Evolutionary conservation across 805 yeast genomes (phyloP).

Genomic region (Scheffersomyces coipomensis): DNA sequence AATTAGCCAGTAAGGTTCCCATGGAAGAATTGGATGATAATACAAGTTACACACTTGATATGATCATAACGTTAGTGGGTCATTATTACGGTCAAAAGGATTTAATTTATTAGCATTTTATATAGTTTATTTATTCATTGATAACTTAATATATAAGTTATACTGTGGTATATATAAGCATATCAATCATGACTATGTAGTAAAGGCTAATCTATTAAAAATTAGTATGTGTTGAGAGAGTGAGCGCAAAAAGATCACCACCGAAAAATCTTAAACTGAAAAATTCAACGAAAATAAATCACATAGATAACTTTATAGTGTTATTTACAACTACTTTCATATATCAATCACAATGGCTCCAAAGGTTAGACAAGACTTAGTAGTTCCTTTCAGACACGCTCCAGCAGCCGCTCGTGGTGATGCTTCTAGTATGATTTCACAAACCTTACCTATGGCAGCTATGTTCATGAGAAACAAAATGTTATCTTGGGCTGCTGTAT

Average conservation of each 20-base stretch:
- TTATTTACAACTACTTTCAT: background rate
- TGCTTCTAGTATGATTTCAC: constrained; percentile 44
- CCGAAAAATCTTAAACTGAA: no score
- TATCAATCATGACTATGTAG: no score
- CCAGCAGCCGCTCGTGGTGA: constrained; percentile 49
- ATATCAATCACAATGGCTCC: constrained; percentile 15
- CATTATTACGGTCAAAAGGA: constrained; percentile 37
- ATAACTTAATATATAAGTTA: no score
- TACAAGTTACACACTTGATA: constrained; percentile 22
- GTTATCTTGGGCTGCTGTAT: constrained; percentile 55
- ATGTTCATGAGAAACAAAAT: constrained; percentile 62
- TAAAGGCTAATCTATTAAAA: no score
- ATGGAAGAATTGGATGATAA: background rate
- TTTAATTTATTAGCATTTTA: no score
- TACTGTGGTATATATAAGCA: no score
- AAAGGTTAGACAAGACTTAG: constrained; percentile 31
- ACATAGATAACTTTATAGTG: no score
- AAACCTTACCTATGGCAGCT: constrained; percentile 67
- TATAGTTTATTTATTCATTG: no score
- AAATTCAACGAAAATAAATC: no score
- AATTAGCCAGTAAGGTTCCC: constrained; percentile 14
- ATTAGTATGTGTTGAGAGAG: no score
- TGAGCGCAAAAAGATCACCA: no score
- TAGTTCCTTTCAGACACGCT: constrained; percentile 44
- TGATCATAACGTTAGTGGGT: constrained; percentile 30